Conservation (phyloP, 345 rosid species). For the Pistacia vera region DNA sequence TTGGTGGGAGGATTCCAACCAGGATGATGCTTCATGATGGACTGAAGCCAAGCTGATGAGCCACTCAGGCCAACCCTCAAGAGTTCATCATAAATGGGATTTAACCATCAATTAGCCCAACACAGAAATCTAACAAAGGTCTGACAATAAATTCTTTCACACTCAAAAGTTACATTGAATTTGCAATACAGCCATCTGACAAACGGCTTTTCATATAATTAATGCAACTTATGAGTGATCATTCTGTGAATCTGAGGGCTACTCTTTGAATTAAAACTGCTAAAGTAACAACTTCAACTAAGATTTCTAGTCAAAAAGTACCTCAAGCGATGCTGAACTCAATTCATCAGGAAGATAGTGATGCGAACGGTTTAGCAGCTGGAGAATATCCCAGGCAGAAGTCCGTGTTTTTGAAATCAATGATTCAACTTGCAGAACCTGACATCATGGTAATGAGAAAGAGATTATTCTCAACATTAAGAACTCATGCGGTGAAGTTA, state of each 20-base stretch:
- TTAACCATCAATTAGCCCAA: slow-evolving; percentile 1
- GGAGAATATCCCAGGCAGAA: slow-evolving; percentile 54
- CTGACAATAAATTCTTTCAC: slow-evolving; percentile 9
- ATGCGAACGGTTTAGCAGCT: slow-evolving; percentile 58
- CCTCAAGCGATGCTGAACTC: slow-evolving; percentile 78
- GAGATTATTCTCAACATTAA: slow-evolving; percentile 9
- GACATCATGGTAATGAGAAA: slow-evolving; percentile 26
- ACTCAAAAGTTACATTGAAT: not conserved
- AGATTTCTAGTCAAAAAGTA: slow-evolving; percentile 31
- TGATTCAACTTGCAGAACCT: slow-evolving; percentile 84
- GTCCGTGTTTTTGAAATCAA: slow-evolving; percentile 65
- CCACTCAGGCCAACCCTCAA: not conserved
- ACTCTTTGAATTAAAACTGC: not conserved
- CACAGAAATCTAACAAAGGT: slow-evolving; percentile 7
- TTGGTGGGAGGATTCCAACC: not conserved
- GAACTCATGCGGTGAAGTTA: not conserved
- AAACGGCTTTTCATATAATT: slow-evolving; percentile 1
- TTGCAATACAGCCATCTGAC: slow-evolving; percentile 9
- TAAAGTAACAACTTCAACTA: slow-evolving; percentile 14
- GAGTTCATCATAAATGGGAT: not conserved
- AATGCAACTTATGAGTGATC: not conserved
- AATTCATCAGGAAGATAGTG: slow-evolving; percentile 60
- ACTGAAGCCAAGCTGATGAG: slow-evolving; percentile 2
- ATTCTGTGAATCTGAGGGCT: slow-evolving; percentile 6
- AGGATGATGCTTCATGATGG: not conserved